A percentile compares a stretch with the other conserved stretches of the same genome.
These are phyloP conservation scores for Dictyophora rubrovolvata DNA, from an alignment of 768 basidiomycete genomes.

Conservation along the genomic window DNA sequence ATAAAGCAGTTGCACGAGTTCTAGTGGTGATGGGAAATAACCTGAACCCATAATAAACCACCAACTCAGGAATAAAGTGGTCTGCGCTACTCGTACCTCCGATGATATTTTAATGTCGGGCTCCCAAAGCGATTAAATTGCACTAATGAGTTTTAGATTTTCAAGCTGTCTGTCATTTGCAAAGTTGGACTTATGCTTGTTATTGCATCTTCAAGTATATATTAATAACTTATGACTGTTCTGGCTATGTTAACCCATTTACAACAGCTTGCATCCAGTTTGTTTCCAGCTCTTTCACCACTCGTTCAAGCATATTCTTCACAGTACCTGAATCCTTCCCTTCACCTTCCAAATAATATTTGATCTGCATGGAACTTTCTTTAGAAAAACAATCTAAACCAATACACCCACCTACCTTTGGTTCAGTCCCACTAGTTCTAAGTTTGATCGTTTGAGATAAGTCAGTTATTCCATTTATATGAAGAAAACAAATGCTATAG, in stretches of 20 bases:
- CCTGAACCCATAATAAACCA: neutral
- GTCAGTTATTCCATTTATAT: neutral
- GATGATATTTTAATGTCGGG: too few species aligned
- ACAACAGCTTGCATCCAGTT: conserved; percentile 63
- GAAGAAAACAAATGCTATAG: neutral
- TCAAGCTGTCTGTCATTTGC: too few species aligned
- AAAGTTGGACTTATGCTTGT: too few species aligned
- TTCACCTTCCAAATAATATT: conserved; percentile 80
- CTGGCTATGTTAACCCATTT: conserved; percentile 25
- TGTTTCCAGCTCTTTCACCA: conserved; percentile 49
- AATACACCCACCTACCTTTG: conserved; percentile 44
- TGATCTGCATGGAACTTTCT: conserved; percentile 41
- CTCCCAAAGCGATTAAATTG: too few species aligned
- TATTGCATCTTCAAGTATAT: too few species aligned
- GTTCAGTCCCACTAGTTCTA: conserved; percentile 85
- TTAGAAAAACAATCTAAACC: neutral
- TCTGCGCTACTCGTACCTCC: too few species aligned
- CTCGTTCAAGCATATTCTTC: conserved; percentile 35
- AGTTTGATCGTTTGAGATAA: neutral
- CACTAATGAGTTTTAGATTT: too few species aligned
- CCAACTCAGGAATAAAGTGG: too few species aligned
- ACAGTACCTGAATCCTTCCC: conserved; percentile 45
- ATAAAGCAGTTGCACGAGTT: neutral
- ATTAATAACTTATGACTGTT: neutral
- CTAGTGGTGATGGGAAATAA: neutral